Percentiles rank a stretch among this genome's conserved stretches.
These are phyloP conservation scores for Heliosperma pusillum DNA, from an alignment of 148 eudicot species.

Conservation along the genomic window DNA sequence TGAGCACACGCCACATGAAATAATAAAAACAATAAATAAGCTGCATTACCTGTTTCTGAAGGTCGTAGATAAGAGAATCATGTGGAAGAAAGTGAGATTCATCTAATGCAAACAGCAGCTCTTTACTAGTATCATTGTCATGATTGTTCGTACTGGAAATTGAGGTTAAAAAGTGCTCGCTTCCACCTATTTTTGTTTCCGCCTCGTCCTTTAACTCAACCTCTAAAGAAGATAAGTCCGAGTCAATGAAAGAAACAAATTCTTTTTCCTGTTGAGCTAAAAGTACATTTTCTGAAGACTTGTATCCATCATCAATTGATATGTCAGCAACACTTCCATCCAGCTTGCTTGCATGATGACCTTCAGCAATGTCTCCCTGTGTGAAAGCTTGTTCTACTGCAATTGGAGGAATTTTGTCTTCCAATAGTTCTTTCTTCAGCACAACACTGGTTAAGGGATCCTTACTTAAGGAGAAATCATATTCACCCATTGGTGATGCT, in stretches of 20 bases:
- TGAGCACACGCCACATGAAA: not conserved
- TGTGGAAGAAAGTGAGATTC: constrained; percentile 27
- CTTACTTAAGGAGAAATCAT: not conserved
- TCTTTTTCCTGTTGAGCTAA: constrained; percentile 20
- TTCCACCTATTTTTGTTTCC: constrained; percentile 17
- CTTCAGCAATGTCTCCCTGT: constrained; percentile 17
- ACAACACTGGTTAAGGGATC: constrained; percentile 1
- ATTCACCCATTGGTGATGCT: constrained; percentile 13
- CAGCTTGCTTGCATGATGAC: constrained; percentile 15
- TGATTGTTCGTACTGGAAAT: constrained; percentile 19
- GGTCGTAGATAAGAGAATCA: constrained; percentile 29
- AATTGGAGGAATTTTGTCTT: constrained; percentile 8
- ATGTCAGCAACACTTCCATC: constrained; percentile 16
- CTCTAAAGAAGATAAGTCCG: constrained; percentile 19
- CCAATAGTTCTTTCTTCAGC: constrained; percentile 14
- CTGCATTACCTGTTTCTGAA: constrained; percentile 38
- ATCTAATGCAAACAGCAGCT: constrained; percentile 25
- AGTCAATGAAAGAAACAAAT: constrained; percentile 14
- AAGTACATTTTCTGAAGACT: constrained; percentile 20
- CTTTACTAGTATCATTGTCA: constrained; percentile 28
- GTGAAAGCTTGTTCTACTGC: constrained; percentile 14
- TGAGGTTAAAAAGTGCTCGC: constrained; percentile 24
- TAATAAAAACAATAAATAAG: not conserved
- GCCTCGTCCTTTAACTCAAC: constrained; percentile 23
- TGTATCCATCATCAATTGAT: constrained; percentile 9